phyloP scores from a whole-genome alignment of 805 yeast genomes.

The Candida adriatica region DNA sequence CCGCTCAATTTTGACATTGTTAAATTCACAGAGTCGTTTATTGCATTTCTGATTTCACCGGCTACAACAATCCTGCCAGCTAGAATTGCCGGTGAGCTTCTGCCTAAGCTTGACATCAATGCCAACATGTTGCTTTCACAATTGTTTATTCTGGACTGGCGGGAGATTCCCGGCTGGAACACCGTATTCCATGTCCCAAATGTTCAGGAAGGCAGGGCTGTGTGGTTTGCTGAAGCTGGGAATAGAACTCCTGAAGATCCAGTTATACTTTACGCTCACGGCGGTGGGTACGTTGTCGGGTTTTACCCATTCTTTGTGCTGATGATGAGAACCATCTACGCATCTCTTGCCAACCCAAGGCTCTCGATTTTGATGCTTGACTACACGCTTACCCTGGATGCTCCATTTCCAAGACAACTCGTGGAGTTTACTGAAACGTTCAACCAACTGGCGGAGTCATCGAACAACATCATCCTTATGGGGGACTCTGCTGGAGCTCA shows the following conservation, averaged over 20 bases:
- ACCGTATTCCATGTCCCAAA: constrained; percentile 2
- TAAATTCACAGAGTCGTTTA: constrained; percentile 5
- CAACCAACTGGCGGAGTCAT: constrained; percentile 9
- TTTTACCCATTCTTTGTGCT: constrained; percentile 3
- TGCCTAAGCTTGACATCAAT: constrained; percentile 3
- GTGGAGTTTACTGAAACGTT: constrained; percentile 18
- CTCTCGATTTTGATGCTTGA: constrained; percentile 23
- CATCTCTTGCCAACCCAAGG: constrained; percentile 5
- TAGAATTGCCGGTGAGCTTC: constrained; percentile 1
- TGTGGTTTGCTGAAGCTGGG: constrained; percentile 23
- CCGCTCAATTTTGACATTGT: constrained; percentile 5
- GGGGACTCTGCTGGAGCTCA: constrained; percentile 30
- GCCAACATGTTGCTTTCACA: constrained; percentile 5
- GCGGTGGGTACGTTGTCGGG: constrained; percentile 17
- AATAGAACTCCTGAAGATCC: constrained; percentile 19
- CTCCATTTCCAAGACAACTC: constrained; percentile 23
- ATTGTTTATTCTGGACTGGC: constrained; percentile 4
- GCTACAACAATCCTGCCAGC: constrained; percentile 4
- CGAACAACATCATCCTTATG: constrained; percentile 15
- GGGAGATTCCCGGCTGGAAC: constrained; percentile 3
- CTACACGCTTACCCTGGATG: constrained; percentile 23
- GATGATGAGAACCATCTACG: constrained; percentile 4
- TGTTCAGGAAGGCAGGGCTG: constrained; percentile 1
- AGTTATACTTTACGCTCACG: constrained; percentile 14
- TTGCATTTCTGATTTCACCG: constrained; percentile 3